A percentile compares a stretch with the other conserved stretches of the same genome.
These are phyloP conservation scores for Colletotrichum echinochloae DNA, from an alignment of 2,329 filamentous ascomycete genomes.

Conservation along the genomic window DNA sequence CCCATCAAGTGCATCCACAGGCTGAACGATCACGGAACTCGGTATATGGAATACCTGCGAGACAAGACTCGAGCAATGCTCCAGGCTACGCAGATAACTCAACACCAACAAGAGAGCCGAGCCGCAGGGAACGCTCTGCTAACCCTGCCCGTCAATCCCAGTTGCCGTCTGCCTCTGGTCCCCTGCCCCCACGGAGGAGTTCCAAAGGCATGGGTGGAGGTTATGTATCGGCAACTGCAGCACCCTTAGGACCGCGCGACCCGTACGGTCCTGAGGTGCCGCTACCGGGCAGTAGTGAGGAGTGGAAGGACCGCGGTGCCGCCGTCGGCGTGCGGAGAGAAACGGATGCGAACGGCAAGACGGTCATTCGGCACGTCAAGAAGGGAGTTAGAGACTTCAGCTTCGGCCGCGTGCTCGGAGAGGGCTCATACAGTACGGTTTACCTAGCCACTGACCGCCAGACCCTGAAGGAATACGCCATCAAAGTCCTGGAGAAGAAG, in stretches of 20 bases:
- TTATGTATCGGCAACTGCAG: slow-evolving; percentile 58
- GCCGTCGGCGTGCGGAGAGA: slow-evolving; percentile 86
- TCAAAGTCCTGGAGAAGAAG: slow-evolving; percentile 97
- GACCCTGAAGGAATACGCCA: slow-evolving; percentile 94
- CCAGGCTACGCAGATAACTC: slow-evolving; percentile 67
- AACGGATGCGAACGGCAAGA: slow-evolving; percentile 85
- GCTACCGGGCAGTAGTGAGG: slow-evolving; percentile 76
- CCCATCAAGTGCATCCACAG: slow-evolving; percentile 63
- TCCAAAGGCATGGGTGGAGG: slow-evolving; percentile 77
- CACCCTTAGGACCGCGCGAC: slow-evolving; percentile 55
- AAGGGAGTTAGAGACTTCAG: slow-evolving; percentile 98
- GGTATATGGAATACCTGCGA: slow-evolving; percentile 64
- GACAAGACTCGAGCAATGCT: slow-evolving; percentile 73
- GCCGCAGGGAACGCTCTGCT: slow-evolving; percentile 77
- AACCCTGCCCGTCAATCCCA: slow-evolving; percentile 68
- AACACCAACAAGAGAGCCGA: slow-evolving; percentile 75
- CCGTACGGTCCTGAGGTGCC: slow-evolving; percentile 55
- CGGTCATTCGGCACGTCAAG: slow-evolving; percentile 86
- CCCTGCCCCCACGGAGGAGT: slow-evolving; percentile 79
- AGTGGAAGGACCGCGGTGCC: slow-evolving; percentile 97
- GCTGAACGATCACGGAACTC: slow-evolving; percentile 71
- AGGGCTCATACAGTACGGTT: slow-evolving; percentile 98
- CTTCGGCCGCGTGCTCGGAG: slow-evolving; percentile 90
- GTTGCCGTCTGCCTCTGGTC: slow-evolving; percentile 64
- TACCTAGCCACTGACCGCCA: slow-evolving; percentile 92